Base-by-base conservation (phyloP, 768 basidiomycete species). In the Xerocomus brunneocitrinus region DNA sequence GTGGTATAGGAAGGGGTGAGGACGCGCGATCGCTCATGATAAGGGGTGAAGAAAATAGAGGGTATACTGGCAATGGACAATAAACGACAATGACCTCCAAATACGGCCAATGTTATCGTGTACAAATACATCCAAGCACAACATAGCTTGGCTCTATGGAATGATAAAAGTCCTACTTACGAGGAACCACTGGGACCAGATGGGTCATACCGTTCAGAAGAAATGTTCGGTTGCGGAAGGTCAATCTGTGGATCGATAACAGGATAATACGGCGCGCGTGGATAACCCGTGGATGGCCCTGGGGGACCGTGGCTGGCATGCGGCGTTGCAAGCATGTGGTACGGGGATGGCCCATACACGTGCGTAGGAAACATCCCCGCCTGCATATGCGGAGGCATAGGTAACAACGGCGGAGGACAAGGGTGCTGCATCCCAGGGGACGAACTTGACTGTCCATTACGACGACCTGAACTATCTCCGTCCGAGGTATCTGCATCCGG, bases 241-340 rank as follows among this genome's bases (percentile, higher is more conserved):
- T 66, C 65, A 30, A 71, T 68, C 53, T 66, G 68, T 16, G 75
- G 73, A 57, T 76, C 75, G 45, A 76, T 74, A 13, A 69, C 67
- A 1, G 75, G 72, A 55, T 73, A 76, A 52, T 76, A 76, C 53
- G 62, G 38, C 3, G 57, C 45, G 30, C 67, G 66, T 1, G 67
- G 50, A 42, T 67, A 58, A 50, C 64, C 53, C 52, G 61, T 25
- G 57, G 66, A 62, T 6, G 55, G 63, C 35, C 59, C 71, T 64
- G 58, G 50, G 3, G 57, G 47, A 28, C 48, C 50, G 27, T 64
- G 63, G 25, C 61, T 43, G 32, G 56, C 10, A 39, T 57, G 66
- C 47, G 62, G 67, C 24, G 61, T 31, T 14, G 55, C 57, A 25
- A 68, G 56, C 3, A 70, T 45, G 43, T 71, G 67, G 49, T 70